A percentile compares a stretch with the other conserved stretches of the same genome.
Evolutionary conservation across 169 alveolate genomes (phyloP).

Genomic region (Plasmodium coatneyi): DNA sequence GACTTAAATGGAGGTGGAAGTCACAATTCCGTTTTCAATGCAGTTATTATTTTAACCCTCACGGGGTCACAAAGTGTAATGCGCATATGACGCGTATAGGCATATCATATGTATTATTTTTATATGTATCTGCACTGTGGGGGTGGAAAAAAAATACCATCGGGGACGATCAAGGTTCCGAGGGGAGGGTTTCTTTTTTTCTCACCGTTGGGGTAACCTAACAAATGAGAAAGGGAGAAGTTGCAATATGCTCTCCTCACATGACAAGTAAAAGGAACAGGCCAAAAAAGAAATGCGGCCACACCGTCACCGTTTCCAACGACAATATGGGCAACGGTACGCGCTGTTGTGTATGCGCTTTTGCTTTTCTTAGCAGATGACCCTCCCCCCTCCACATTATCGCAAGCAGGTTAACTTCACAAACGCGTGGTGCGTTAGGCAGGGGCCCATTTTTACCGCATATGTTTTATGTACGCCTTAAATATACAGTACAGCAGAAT

Average conservation of each 20-base stretch:
- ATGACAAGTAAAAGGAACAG: neutral
- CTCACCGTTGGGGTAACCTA: neutral
- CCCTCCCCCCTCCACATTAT: neutral
- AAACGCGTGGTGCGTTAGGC: neutral
- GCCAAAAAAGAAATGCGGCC: neutral
- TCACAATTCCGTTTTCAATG: neutral
- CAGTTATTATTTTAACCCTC: neutral
- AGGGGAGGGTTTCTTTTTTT: neutral
- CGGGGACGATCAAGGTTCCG: neutral
- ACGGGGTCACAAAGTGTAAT: neutral
- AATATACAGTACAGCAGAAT: neutral
- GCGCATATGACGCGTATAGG: neutral
- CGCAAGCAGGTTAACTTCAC: neutral
- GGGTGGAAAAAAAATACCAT: neutral
- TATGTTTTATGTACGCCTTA: neutral
- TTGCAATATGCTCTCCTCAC: neutral
- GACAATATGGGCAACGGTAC: neutral
- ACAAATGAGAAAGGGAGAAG: neutral
- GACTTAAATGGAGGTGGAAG: neutral
- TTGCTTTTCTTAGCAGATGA: neutral
- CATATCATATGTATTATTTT: too few relatives aligned
- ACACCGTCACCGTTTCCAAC: neutral
- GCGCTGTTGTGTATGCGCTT: neutral
- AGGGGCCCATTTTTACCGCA: neutral
- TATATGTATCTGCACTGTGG: neutral